Evolutionary conservation across 129 eudicot species (phyloP).

Genomic region (Chrysanthemum makinoi): DNA sequence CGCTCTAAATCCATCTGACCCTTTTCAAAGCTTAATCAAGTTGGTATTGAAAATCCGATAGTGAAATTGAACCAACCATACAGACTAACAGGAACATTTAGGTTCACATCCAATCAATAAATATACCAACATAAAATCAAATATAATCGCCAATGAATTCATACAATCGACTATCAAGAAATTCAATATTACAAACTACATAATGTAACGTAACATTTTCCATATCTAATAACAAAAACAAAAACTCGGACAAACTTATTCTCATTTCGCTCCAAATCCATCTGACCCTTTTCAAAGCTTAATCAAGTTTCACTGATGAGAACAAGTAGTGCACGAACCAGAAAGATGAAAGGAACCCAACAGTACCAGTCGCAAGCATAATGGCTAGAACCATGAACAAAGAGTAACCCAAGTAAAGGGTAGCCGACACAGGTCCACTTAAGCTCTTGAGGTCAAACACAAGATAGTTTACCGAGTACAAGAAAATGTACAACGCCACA

Average conservation of each 20-base stretch:
- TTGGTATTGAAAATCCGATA: neutral
- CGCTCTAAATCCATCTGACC: slow-evolving; percentile 16
- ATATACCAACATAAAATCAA: neutral
- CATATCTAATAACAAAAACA: slow-evolving; percentile 3
- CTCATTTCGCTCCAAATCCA: slow-evolving; percentile 20
- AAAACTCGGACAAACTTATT: slow-evolving; percentile 28
- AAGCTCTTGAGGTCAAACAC: slow-evolving; percentile 80
- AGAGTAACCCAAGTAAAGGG: slow-evolving; percentile 84
- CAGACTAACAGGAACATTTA: no score
- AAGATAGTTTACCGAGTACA: slow-evolving; percentile 77
- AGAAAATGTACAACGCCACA: slow-evolving; percentile 74
- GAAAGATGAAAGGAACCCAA: slow-evolving; percentile 84
- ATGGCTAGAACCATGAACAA: slow-evolving; percentile 84
- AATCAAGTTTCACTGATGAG: slow-evolving; percentile 78
- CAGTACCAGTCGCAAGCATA: slow-evolving; percentile 85
- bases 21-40: slow-evolving; percentile 36
- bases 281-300: slow-evolving; percentile 15
- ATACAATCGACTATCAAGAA: slow-evolving; percentile 27
- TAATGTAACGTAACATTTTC: neutral
- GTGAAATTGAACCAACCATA: no score
- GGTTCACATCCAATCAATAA: no score
- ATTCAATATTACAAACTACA: slow-evolving; percentile 24
- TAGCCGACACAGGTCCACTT: slow-evolving; percentile 86
- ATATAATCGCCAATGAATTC: neutral
- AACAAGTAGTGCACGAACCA: slow-evolving; percentile 90